These are phyloP conservation scores for Poterioochromonas sp. DNA, from an alignment of 352 stramenopile genomes.

Conservation along the genomic window DNA sequence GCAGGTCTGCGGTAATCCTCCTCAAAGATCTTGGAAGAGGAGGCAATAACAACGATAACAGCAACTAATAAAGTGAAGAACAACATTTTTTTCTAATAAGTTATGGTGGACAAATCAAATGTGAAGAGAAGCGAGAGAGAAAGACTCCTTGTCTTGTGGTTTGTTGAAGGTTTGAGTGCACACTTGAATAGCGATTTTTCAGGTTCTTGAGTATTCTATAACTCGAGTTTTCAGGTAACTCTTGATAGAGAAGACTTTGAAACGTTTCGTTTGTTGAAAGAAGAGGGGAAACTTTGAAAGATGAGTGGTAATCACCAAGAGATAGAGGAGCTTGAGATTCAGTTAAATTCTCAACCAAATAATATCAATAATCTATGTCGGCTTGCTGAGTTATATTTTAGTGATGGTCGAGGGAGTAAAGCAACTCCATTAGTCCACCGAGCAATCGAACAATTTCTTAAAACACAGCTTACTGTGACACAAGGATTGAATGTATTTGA, in stretches of 20 bases:
- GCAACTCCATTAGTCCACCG: background rate
- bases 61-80: background rate
- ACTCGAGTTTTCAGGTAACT: too few species aligned
- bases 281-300: too few species aligned
- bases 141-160: too few species aligned
- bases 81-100: constrained; percentile 18
- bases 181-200: too few species aligned
- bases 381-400: background rate
- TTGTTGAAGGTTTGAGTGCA: too few species aligned
- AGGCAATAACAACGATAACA: background rate
- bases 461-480: background rate
- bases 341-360: background rate
- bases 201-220: too few species aligned
- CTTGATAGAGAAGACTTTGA: too few species aligned
- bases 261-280: too few species aligned
- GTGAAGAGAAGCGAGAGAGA: too few species aligned
- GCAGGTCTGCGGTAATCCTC: constrained; percentile 3
- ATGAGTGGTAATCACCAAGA: too few species aligned
- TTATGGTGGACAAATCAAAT: too few species aligned
- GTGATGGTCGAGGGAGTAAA: background rate
- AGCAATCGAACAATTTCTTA: background rate
- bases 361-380: background rate
- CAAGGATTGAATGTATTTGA: background rate
- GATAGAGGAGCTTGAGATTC: too few species aligned
- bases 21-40: background rate